Conservation (phyloP, 176 grass and related monocot genomes). For the Neostapfia colusana region DNA sequence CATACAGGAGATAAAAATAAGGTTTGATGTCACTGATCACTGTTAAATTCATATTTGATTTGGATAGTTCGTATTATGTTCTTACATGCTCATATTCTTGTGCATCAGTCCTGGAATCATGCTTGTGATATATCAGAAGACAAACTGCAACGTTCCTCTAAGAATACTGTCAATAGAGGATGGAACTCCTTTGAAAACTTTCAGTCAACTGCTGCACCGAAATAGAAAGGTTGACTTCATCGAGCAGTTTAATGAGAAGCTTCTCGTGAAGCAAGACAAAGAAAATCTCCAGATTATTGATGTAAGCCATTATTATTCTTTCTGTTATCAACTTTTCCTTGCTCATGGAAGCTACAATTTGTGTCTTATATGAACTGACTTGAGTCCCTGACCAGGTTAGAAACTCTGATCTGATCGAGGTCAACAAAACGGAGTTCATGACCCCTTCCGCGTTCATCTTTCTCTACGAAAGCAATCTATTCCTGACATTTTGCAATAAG, state of each 20-base stretch:
- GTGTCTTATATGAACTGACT: conserved; percentile 20
- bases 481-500: conserved; percentile 72
- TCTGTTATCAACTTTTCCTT: background rate
- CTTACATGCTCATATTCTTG: conserved; percentile 14
- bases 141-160: conserved; percentile 52
- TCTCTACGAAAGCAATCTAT: conserved; percentile 67
- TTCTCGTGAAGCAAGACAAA: conserved; percentile 75
- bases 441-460: conserved; percentile 79
- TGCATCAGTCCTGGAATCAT: conserved; percentile 68
- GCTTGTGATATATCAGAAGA: conserved; percentile 62
- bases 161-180: conserved; percentile 70
- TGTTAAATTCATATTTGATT: conserved; percentile 20
- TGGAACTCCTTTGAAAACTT: conserved; percentile 61
- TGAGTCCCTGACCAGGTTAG: conserved; percentile 53
- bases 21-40: conserved; percentile 40
- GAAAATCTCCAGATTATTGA: conserved; percentile 79
- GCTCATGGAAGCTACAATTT: background rate
- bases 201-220: conserved; percentile 60
- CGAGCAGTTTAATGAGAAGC: conserved; percentile 77
- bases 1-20: conserved; percentile 83
- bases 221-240: conserved; percentile 81
- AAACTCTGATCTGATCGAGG: conserved; percentile 61
- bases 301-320: conserved; percentile 35
- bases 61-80: conserved; percentile 27
- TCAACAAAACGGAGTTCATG: conserved; percentile 69